Percentiles rank a stretch among this genome's conserved stretches.
Evolutionary conservation across 164 flowering plant species (phyloP).

Genomic region (Kingdonia uniflora): DNA sequence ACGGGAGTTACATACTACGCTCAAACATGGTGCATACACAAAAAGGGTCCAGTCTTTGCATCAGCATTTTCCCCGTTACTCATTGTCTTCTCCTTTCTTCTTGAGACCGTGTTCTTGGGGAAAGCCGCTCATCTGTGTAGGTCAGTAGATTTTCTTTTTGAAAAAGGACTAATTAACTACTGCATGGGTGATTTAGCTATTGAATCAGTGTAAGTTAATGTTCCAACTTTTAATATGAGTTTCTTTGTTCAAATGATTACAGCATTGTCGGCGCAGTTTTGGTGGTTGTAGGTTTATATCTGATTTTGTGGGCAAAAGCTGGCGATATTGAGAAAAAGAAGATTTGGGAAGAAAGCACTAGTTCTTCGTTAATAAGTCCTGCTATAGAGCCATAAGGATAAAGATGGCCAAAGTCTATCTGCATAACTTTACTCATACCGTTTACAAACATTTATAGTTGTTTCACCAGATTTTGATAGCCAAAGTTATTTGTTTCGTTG

Average conservation of each 20-base stretch:
- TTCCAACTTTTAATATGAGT: background rate
- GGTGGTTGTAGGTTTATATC: conserved; percentile 12
- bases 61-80: conserved; percentile 16
- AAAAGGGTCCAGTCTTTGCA: conserved; percentile 16
- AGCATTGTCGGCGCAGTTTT: conserved; percentile 17
- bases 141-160: too few species aligned
- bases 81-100: conserved; percentile 15
- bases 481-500: too few species aligned
- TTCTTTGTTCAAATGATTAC: conserved; percentile 1
- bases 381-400: too few species aligned
- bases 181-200: too few species aligned
- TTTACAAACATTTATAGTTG: too few species aligned
- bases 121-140: conserved; percentile 8
- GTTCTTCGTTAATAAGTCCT: background rate
- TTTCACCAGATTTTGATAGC: too few species aligned
- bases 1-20: conserved; percentile 9
- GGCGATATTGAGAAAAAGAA: conserved; percentile 4
- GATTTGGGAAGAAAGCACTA: background rate
- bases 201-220: too few species aligned
- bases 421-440: too few species aligned
- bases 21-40: conserved; percentile 16
- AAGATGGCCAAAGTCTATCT: too few species aligned
- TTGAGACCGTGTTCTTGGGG: conserved; percentile 11
- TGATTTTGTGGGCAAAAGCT: conserved; percentile 22
- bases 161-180: too few species aligned